Conservation (phyloP, 2,329 filamentous ascomycete genomes). For the Xylogone sp. region DNA sequence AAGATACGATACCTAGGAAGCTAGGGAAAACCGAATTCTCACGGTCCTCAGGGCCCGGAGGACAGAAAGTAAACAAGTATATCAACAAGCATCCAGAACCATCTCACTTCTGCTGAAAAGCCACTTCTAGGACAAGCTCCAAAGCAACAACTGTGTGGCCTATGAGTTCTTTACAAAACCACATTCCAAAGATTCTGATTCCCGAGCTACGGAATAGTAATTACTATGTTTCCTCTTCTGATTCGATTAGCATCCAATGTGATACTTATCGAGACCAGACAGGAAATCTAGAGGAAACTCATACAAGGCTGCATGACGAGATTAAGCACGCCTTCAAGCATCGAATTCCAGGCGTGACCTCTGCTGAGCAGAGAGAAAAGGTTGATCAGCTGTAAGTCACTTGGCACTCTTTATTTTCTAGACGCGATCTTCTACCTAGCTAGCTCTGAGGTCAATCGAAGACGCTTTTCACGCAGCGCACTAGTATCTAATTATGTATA, state of each 20-base stretch:
- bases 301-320: slow-evolving; percentile 21
- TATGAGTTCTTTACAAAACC: slow-evolving; percentile 14
- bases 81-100: not conserved
- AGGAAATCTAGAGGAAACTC: slow-evolving; percentile 23
- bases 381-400: slow-evolving; percentile 37
- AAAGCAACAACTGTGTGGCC: slow-evolving; percentile 29
- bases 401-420: too few relatives aligned
- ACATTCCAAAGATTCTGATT: slow-evolving; percentile 24
- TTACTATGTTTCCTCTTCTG: slow-evolving; percentile 23
- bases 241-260: slow-evolving; percentile 26
- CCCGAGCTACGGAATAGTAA: slow-evolving; percentile 17
- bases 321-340: slow-evolving; percentile 22
- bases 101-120: slow-evolving; percentile 1
- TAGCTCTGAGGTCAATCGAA: too few relatives aligned
- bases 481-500: slow-evolving; percentile 4
- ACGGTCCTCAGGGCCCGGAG: slow-evolving; percentile 25
- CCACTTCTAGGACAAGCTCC: slow-evolving; percentile 22
- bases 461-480: not conserved
- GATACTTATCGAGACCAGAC: slow-evolving; percentile 21
- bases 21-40: slow-evolving; percentile 22
- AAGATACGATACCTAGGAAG: slow-evolving; percentile 19
- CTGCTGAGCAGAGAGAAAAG: slow-evolving; percentile 49
- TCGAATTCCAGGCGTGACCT: slow-evolving; percentile 24
- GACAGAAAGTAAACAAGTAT: slow-evolving; percentile 32
- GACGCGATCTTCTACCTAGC: too few relatives aligned